Base-by-base conservation (phyloP, 2,329 filamentous ascomycete genomes). In the Xylariaceae sp. region DNA sequence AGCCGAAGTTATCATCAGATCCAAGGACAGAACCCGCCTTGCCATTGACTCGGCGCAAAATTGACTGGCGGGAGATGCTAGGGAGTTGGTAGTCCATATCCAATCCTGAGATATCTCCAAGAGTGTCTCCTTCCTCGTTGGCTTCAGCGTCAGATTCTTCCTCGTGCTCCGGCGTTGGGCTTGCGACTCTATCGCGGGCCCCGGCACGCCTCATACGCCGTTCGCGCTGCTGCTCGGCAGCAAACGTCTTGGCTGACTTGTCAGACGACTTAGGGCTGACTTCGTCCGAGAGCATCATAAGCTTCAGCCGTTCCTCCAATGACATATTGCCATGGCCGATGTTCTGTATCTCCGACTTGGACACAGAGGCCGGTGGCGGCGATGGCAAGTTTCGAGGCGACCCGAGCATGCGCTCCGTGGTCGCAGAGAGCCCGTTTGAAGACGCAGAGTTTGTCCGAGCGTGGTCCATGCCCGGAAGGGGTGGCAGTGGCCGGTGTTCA, bases 41-140 rank as follows among this genome's bases (percentile, higher is more conserved):
- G 29, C 71, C 85, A 55, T 92, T 86, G 35, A 95, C 81, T 42
- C 90, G 87, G 33, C 85, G 80, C 49, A 96, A 67, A 47, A 96
- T 96, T 0, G 89, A 94, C 56, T 96, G 92, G 23, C 90, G 77
- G 7, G 90, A 95, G 52, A 96, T 94, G 35, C 82, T 82, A 9
- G 83, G 85, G 11, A 82, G 63, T 44, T 82, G 70, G 47, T 81
- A 82, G 37, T 80, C 74, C 40, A 57, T 53, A 49, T 72, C 67
- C 36, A 80, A 58, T 9, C 70, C 61, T 33, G 72, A 71, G 46
- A 80, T 57, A 35, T 83, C 77, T 29, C 73, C 76, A 27, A 78
- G 52, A 2, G 70, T 68, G 35, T 79, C 73, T 14, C 79, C 75
- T 26, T 69, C 72, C 44, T 77, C 75, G 10, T 68, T 62, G n/a